A percentile compares a stretch with the other conserved stretches of the same genome.
phyloP scores from a whole-genome alignment of 2,329 filamentous ascomycete species.

The Fusarium sp. region DNA sequence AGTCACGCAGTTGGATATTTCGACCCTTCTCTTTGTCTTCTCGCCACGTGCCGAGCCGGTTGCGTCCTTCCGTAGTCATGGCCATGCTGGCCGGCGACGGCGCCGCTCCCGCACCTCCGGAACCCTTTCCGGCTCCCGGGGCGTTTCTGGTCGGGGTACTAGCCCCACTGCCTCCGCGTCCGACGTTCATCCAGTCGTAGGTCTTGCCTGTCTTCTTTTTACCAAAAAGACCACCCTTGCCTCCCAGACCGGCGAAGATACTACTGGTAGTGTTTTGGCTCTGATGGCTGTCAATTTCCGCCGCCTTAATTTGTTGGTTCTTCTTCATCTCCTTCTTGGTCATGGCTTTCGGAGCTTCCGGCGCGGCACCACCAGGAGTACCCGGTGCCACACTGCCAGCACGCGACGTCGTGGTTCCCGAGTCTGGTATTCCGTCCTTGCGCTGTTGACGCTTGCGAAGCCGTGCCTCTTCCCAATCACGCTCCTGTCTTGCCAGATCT shows the following conservation, averaged over 20 bases:
- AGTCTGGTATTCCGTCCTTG: constrained; percentile 67
- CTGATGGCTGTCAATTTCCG: constrained; percentile 82
- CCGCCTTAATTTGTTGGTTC: constrained; percentile 80
- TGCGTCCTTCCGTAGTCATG: constrained; percentile 70
- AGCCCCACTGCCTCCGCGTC: constrained; percentile 64
- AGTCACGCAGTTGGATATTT: constrained; percentile 87
- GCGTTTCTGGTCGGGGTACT: constrained; percentile 63
- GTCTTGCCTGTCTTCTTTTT: constrained; percentile 75
- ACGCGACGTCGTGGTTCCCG: constrained; percentile 63
- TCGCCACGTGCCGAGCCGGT: constrained; percentile 78
- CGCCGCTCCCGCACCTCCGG: constrained; percentile 50
- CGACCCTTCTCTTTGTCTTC: constrained; percentile 83
- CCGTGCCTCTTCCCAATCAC: constrained; percentile 78
- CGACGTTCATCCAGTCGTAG: constrained; percentile 80
- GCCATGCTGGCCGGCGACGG: constrained; percentile 53
- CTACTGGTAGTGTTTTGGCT: constrained; percentile 87
- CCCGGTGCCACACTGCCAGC: constrained; percentile 69
- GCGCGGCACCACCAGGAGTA: constrained; percentile 72
- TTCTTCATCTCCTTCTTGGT: constrained; percentile 90
- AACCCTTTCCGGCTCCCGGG: constrained; percentile 52
- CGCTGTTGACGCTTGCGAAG: constrained; percentile 76
- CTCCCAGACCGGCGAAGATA: constrained; percentile 76
- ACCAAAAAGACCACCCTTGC: constrained; percentile 67
- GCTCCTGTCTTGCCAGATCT: constrained; percentile 74
- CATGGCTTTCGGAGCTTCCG: constrained; percentile 75